Conservation (phyloP, 2,329 filamentous ascomycete genomes). For the Aspergillus oerlinghausenensis region DNA sequence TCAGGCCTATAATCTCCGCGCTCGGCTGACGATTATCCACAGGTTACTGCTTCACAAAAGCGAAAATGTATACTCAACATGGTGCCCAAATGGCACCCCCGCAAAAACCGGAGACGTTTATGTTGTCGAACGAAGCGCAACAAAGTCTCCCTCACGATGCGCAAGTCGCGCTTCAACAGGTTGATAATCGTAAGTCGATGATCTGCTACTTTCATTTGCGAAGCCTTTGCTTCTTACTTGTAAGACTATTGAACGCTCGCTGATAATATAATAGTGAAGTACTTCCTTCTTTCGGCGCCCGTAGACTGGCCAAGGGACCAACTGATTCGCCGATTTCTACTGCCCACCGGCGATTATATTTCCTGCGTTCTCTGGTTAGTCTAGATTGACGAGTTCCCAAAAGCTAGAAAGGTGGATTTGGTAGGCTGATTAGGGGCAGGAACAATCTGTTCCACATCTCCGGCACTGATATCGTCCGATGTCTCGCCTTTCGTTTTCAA, state of each 20-base stretch:
- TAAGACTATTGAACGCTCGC: slow-evolving; percentile 5
- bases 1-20: slow-evolving; percentile 14
- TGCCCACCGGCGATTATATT: slow-evolving; percentile 97
- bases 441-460: slow-evolving; percentile 99
- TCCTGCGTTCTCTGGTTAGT: slow-evolving; percentile 89
- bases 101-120: slow-evolving; percentile 97
- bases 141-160: slow-evolving; percentile 94
- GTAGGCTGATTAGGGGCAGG: slow-evolving; percentile 44
- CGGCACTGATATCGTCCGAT: slow-evolving; percentile 97
- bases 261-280: slow-evolving; percentile 68
- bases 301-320: slow-evolving; percentile 97
- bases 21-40: slow-evolving; percentile 15
- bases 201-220: background rate
- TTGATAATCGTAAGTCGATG: slow-evolving; percentile 81
- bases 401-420: slow-evolving; percentile 4
- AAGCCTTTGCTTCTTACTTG: background rate
- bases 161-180: slow-evolving; percentile 94
- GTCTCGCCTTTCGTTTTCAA: slow-evolving; percentile 95
- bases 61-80: slow-evolving; percentile 72
- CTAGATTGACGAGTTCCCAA: slow-evolving; percentile 4
- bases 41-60: slow-evolving; percentile 9
- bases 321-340: slow-evolving; percentile 89
- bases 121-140: slow-evolving; percentile 95
- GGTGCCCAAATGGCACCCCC: slow-evolving; percentile 78
- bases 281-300: slow-evolving; percentile 97